phyloP scores from a whole-genome alignment of 805 yeast species.

The Kockiozyma suomiensis region DNA sequence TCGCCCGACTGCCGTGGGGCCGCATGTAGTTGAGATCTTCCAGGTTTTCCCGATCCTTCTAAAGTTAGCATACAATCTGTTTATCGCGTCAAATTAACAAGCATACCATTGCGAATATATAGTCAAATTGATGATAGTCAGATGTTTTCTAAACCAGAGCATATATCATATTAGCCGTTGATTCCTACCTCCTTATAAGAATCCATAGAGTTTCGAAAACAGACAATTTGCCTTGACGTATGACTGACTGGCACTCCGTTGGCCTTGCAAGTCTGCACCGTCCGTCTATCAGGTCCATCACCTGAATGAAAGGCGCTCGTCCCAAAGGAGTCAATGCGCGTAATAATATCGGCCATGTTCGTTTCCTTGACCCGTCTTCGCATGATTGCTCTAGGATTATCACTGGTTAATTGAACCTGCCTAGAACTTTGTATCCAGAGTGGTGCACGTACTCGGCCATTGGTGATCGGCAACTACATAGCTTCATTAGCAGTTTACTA shows the following conservation, averaged over 20 bases:
- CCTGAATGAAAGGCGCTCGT: conserved; percentile 86
- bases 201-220: too few species aligned
- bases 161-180: conserved; percentile 41
- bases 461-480: conserved; percentile 61
- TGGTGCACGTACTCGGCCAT: conserved; percentile 88
- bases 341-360: conserved; percentile 10
- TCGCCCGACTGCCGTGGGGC: conserved; percentile 45
- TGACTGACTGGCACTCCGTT: conserved; percentile 79
- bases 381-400: conserved; percentile 12
- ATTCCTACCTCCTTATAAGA: too few species aligned
- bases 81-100: not conserved
- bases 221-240: conserved; percentile 65
- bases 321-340: conserved; percentile 76
- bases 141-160: conserved; percentile 31
- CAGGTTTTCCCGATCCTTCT: conserved; percentile 51
- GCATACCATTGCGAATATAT: conserved; percentile 55
- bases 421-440: too few species aligned
- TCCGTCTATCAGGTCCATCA: conserved; percentile 76
- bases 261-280: conserved; percentile 64
- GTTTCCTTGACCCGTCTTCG: conserved; percentile 17
- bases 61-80: not conserved
- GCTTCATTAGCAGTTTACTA: not conserved
- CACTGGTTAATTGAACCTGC: not conserved
- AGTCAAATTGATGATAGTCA: conserved; percentile 55
- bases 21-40: conserved; percentile 48